Evolutionary conservation across 1,284 basidiomycete genomes (phyloP).

Genomic region (Inonotus hispidus): DNA sequence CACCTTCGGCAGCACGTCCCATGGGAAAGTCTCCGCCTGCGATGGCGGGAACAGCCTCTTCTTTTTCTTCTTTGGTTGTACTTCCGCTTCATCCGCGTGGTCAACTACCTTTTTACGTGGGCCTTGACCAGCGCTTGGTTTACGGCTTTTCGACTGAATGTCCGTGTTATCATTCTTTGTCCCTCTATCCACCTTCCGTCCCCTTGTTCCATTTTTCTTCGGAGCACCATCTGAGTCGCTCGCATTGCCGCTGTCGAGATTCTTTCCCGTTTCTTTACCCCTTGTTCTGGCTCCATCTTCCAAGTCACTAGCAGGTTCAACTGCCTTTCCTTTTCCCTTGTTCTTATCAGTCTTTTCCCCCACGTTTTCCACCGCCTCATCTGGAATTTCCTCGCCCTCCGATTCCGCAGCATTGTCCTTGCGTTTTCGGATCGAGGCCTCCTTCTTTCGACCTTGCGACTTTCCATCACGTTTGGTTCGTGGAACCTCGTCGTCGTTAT

Average conservation of each 20-base stretch:
- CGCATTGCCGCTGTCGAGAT: not conserved
- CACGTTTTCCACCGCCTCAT: not conserved
- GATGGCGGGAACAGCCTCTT: constrained; percentile 48
- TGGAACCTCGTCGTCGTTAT: constrained; percentile 25
- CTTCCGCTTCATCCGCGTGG: constrained; percentile 3
- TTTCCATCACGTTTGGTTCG: constrained; percentile 22
- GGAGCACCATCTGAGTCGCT: constrained; percentile 2
- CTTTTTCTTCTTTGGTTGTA: constrained; percentile 30
- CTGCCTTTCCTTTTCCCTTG: constrained; percentile 19
- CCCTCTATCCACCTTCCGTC: not conserved
- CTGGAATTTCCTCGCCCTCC: constrained; percentile 1
- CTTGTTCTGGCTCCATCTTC: constrained; percentile 4
- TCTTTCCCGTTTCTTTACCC: constrained; percentile 11
- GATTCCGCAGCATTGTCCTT: constrained; percentile 20
- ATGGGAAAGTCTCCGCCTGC: constrained; percentile 37
- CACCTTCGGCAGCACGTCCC: constrained; percentile 36
- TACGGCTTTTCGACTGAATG: constrained; percentile 7
- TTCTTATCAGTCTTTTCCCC: constrained; percentile 15
- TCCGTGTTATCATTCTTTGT: not conserved
- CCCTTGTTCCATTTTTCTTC: constrained; percentile 1
- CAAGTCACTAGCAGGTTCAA: not conserved
- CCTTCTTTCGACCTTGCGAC: not conserved
- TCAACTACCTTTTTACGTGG: constrained; percentile 18
- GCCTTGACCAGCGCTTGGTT: constrained; percentile 20
- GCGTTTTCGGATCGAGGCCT: not conserved